Base-by-base conservation (phyloP, 345 rosid genomes). In the Gossypium bickii region DNA sequence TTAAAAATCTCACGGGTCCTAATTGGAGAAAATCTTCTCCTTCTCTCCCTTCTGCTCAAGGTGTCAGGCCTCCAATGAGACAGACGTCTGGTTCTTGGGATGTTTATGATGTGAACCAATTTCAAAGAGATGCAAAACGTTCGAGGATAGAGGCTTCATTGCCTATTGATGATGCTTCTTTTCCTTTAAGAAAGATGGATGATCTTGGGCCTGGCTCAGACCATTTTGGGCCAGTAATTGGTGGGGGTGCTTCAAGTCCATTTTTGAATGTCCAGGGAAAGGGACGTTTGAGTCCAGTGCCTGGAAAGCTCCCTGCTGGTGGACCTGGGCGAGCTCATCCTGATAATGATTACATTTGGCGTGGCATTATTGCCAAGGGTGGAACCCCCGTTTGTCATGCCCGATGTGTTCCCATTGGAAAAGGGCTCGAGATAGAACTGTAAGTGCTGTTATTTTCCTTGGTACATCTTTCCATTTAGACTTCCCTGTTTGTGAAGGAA, bases 301-400 rank as follows among this genome's bases (percentile, higher is more conserved):
- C 82, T 34, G 61, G 66, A n/a, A 86, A 79, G 78, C 59, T 77
- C 27, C 2, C 71, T 72, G 53, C 76, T 16, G 84, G 80, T 7
- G 86, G 86, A 70, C 77, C 81, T 5, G 75, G 74, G 57, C 82
- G 77, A 34, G 84, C 72, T 12, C 74, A 48, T 73, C 48, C 80
- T 69, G 93, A 83, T 81, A 53, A 73, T 78, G 94, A 91, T 80
- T 85, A 34, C 79, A 87, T 88, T 49, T 90, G 95, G 95, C 88
- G 95, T 20, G 95, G 95, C 44, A 73, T 85, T 47, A 84, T 90
- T 82, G 91, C 92, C 2, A 90, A 90, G 83, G 95, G 95, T 69
- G 95, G 95, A 78, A 88, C 89, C n/a, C 87, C 88, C 57, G 90
- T 90, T 71, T 90, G 95, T 76, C 85, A 80, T 76, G 92, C 92